Evolutionary conservation across 2,329 filamentous ascomycete species (phyloP).

Genomic region (Colletotrichum echinochloae): DNA sequence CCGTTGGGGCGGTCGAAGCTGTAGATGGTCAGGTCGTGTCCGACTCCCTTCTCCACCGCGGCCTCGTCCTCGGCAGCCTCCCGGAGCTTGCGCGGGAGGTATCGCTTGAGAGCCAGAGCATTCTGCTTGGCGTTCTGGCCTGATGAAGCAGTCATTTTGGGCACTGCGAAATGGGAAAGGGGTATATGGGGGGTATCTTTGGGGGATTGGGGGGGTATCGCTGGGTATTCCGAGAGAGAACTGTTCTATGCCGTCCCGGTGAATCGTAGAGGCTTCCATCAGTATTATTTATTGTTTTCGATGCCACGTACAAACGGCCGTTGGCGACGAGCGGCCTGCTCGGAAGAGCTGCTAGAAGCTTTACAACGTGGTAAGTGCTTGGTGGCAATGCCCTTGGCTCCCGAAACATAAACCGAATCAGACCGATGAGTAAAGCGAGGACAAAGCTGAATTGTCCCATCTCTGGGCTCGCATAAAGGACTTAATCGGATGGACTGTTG

Average conservation of each 20-base stretch:
- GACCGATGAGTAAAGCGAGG: conserved; percentile 34
- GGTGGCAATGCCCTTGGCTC: conserved; percentile 35
- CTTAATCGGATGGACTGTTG: conserved; percentile 37
- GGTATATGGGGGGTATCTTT: conserved; percentile 34
- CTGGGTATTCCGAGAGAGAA: conserved; percentile 36
- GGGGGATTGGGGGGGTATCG: conserved; percentile 22
- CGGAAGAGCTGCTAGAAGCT: conserved; percentile 38
- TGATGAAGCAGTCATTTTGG: conserved; percentile 35
- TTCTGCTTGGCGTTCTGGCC: conserved; percentile 40
- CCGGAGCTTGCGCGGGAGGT: conserved; percentile 37
- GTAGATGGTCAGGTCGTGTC: conserved; percentile 41
- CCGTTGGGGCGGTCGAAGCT: conserved; percentile 41
- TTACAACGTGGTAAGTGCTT: conserved; percentile 41
- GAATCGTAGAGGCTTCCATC: conserved; percentile 17
- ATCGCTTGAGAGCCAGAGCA: conserved; percentile 36
- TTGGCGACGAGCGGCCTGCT: conserved; percentile 28
- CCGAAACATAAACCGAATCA: conserved; percentile 39
- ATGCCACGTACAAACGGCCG: neutral
- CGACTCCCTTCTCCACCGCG: conserved; percentile 39
- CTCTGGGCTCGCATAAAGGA: conserved; percentile 33
- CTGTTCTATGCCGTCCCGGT: conserved; percentile 36
- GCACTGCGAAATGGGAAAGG: conserved; percentile 8
- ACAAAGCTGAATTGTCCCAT: conserved; percentile 40
- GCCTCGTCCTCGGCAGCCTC: conserved; percentile 40
- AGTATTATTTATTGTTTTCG: conserved; percentile 40